Base-by-base conservation (phyloP, 805 yeast genomes). In the Candida krabiensis region DNA sequence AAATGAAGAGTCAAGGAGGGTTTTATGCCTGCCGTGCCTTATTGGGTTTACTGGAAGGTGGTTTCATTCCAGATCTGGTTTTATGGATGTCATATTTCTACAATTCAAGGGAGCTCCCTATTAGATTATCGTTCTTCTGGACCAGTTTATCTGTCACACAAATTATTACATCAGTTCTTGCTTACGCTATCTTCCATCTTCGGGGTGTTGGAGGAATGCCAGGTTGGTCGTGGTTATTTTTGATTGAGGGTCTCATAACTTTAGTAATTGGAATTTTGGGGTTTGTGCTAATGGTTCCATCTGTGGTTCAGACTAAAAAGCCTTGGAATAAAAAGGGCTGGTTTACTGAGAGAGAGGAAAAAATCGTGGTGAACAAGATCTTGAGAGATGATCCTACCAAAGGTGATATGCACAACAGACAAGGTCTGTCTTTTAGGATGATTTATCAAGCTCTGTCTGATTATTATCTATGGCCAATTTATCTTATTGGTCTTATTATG, bases 181-280 rank as follows among this genome's bases (percentile, higher is more conserved):
- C 79, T 0, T 75, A 68, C 44, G 87, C 79, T 2, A 58, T 81
- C 27, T 63, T 79, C 35, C 68, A 67, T 38, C 61, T 81, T 58
- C 61, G 75, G 22, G 79, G 77, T 13, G 41, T 50, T 2, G 43
- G 47, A 12, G 71, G 77, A 4, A 59, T 64, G 53, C 61, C 60
- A 8, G 83, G 83, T 17, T 83, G 88, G 88, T 66, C 73, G 37
- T 83, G 82, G 79, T 62, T 83, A 16, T 83, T 83, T 46, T 52
- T 83, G 14, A 67, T 83, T 37, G 86, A 81, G 53, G 88, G 89
- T 4, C 36, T 71, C 5, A 49, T 79, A 29, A 80, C 88, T 2
- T 56, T 80, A 4, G 14, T 53, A 2, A 66, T 83, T 45, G 88
- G 87, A 2, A 58, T 63, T 35, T 47, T 58, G 32, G 36, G 60